These are phyloP conservation scores for Nidula microcarpa DNA, from an alignment of 768 basidiomycete species.

Conservation along the genomic window DNA sequence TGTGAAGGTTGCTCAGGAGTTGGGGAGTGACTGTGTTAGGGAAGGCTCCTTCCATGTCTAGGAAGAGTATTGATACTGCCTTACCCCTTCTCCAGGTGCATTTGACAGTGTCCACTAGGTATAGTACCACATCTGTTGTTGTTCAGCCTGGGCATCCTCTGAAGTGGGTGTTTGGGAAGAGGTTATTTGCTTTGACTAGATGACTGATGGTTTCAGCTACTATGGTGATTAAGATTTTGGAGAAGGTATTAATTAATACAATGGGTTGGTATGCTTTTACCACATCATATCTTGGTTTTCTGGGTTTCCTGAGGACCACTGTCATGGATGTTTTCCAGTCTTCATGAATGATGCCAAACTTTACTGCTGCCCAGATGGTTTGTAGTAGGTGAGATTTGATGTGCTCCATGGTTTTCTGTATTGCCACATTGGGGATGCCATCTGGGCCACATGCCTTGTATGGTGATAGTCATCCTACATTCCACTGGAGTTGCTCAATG, in stretches of 20 bases:
- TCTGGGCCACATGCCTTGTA: slow-evolving; percentile 27
- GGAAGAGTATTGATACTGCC: slow-evolving; percentile 5
- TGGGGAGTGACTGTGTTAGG: slow-evolving; percentile 6
- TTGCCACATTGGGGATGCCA: slow-evolving; percentile 23
- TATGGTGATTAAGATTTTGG: not conserved
- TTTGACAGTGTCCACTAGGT: not conserved
- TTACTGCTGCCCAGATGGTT: slow-evolving; percentile 21
- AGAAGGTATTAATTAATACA: not conserved
- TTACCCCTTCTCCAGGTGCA: slow-evolving; percentile 4
- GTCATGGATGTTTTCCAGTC: slow-evolving; percentile 1
- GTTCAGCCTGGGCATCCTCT: not conserved
- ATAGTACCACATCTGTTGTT: not conserved
- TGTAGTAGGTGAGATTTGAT: slow-evolving; percentile 14
- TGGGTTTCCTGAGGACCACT: slow-evolving; percentile 1
- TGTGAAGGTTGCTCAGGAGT: slow-evolving; percentile 6
- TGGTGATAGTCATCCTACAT: slow-evolving; percentile 20
- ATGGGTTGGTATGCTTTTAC: slow-evolving; percentile 5
- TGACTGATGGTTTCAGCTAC: not conserved
- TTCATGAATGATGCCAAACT: slow-evolving; percentile 11
- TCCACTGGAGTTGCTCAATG: slow-evolving; percentile 15
- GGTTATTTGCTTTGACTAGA: not conserved
- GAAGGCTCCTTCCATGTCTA: slow-evolving; percentile 2
- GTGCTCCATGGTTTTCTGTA: slow-evolving; percentile 14
- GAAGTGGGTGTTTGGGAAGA: not conserved
- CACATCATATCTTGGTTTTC: not conserved